Percentiles rank a stretch among this genome's conserved stretches.
Conservation (phyloP, 441 rosid species). For the Rhodomyrtus psidioides region DNA sequence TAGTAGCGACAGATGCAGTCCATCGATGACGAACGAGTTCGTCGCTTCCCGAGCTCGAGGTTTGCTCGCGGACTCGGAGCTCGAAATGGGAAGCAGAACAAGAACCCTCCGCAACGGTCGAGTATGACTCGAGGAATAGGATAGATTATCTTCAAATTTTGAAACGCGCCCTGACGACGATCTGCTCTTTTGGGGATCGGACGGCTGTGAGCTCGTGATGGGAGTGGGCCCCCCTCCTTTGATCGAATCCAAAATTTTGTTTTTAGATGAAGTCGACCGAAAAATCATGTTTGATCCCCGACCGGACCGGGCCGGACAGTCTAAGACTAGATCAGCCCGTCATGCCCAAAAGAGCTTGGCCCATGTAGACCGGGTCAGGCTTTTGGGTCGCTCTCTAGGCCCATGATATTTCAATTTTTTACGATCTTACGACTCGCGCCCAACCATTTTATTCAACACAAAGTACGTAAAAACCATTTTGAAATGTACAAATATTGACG, state of each 20-base stretch:
- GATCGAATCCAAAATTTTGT: neutral
- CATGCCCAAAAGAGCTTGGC: neutral
- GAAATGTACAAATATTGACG: neutral
- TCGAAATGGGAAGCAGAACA: neutral
- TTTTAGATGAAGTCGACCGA: neutral
- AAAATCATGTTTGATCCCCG: too few species aligned
- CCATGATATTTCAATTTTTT: neutral
- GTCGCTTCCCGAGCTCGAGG: neutral
- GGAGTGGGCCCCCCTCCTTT: neutral
- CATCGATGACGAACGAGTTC: neutral
- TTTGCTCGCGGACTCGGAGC: neutral
- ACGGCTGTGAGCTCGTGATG: neutral
- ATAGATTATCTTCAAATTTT: constrained; percentile 1
- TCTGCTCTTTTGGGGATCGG: neutral
- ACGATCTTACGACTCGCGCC: neutral
- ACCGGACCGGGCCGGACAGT: neutral
- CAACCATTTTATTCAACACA: neutral
- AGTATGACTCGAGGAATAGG: neutral
- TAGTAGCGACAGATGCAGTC: neutral
- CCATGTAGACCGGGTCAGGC: neutral
- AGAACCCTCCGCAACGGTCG: constrained; percentile 3
- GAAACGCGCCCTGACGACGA: neutral
- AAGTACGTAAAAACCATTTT: neutral
- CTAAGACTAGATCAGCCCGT: neutral
- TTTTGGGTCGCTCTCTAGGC: neutral